Evolutionary conservation across 2,329 filamentous ascomycete genomes (phyloP).

Genomic region (Graphiopsis chlorocephala): DNA sequence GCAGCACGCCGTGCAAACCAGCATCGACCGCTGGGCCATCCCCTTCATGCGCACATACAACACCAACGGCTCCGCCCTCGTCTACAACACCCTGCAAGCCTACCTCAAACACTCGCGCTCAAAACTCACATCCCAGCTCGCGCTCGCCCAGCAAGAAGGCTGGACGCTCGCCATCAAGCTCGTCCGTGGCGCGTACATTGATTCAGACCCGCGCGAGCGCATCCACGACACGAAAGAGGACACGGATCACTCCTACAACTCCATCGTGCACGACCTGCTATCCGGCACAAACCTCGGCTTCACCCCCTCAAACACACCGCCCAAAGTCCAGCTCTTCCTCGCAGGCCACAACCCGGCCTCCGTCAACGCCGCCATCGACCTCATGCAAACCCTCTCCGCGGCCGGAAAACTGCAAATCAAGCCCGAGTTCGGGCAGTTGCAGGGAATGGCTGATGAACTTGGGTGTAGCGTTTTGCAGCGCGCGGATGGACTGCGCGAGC

Average conservation of each 20-base stretch:
- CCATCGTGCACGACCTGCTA: slow-evolving; percentile 65
- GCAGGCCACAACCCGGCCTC: slow-evolving; percentile 80
- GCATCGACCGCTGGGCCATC: slow-evolving; percentile 65
- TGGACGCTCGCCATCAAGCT: slow-evolving; percentile 58
- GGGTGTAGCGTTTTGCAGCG: slow-evolving; percentile 55
- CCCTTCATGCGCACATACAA: slow-evolving; percentile 49
- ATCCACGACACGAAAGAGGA: slow-evolving; percentile 54
- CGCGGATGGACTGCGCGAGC: slow-evolving; percentile 38
- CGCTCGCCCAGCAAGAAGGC: slow-evolving; percentile 42
- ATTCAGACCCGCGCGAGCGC: slow-evolving; percentile 47
- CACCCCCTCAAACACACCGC: slow-evolving; percentile 35
- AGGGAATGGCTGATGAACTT: slow-evolving; percentile 95
- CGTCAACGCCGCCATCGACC: slow-evolving; percentile 53
- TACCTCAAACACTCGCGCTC: slow-evolving; percentile 52
- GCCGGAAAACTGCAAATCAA: slow-evolving; percentile 44
- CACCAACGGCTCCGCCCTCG: slow-evolving; percentile 57
- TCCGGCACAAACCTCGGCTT: slow-evolving; percentile 27
- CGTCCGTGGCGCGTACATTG: slow-evolving; percentile 57
- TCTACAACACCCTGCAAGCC: slow-evolving; percentile 66
- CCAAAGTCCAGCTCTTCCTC: slow-evolving; percentile 61
- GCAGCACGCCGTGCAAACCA: slow-evolving; percentile 51
- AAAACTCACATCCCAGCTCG: slow-evolving; percentile 48
- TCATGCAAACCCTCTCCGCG: slow-evolving; percentile 47
- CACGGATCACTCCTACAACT: slow-evolving; percentile 66
- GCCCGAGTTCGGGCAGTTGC: slow-evolving; percentile 71